These are phyloP conservation scores for Rubroboletus satanas DNA, from an alignment of 768 basidiomycete species.

Conservation along the genomic window DNA sequence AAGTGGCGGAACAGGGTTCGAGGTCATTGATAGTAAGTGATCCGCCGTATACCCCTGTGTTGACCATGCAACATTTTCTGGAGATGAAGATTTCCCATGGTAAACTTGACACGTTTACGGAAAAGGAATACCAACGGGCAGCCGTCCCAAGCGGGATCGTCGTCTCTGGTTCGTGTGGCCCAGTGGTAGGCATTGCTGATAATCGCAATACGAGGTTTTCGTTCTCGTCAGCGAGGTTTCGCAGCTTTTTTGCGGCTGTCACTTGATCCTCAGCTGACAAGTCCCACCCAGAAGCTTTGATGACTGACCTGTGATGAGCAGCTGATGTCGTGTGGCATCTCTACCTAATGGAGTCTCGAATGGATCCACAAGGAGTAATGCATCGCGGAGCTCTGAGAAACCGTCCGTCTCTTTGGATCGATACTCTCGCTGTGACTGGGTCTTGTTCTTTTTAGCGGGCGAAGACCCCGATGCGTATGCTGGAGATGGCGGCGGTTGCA, in stretches of 20 bases:
- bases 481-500: slow-evolving; percentile 16
- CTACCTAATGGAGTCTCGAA: slow-evolving; percentile 22
- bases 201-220: slow-evolving; percentile 14
- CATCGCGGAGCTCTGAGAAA: slow-evolving; percentile 29
- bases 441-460: slow-evolving; percentile 19
- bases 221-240: slow-evolving; percentile 24
- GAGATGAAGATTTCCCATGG: background rate
- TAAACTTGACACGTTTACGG: background rate
- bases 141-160: background rate
- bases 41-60: slow-evolving; percentile 3
- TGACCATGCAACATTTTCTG: slow-evolving; percentile 14
- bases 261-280: background rate
- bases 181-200: slow-evolving; percentile 10
- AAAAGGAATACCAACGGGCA: slow-evolving; percentile 11
- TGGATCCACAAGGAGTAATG: slow-evolving; percentile 24
- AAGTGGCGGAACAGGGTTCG: background rate
- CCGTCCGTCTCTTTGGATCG: slow-evolving; percentile 30
- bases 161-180: background rate
- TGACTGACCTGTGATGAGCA: slow-evolving; percentile 23
- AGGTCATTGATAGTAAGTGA: background rate
- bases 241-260: slow-evolving; percentile 49
- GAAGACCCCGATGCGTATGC: slow-evolving; percentile 1
- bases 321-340: slow-evolving; percentile 29
- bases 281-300: background rate
- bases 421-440: slow-evolving; percentile 28